Conservation (phyloP, 805 yeast genomes). For the Saccharomycopsis capsularis region DNA sequence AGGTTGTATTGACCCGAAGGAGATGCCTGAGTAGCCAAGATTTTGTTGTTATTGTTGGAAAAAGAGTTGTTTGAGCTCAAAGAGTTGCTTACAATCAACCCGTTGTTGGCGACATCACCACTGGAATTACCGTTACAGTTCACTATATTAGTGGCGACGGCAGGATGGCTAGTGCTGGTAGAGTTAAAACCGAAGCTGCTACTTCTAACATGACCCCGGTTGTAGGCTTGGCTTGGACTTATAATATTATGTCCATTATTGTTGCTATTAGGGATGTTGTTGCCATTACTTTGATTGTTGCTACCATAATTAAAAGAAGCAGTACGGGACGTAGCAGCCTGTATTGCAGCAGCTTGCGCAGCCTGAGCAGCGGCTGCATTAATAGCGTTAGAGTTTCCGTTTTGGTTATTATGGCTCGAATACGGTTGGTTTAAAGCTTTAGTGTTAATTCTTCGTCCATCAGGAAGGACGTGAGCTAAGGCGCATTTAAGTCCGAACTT, state of each 20-base stretch:
- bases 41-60: background rate
- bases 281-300: background rate
- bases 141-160: too few species aligned
- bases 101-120: too few species aligned
- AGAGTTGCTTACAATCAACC: too few species aligned
- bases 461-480: slow-evolving; percentile 82
- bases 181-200: too few species aligned
- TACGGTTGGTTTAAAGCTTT: slow-evolving; percentile 27
- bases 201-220: too few species aligned
- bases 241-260: too few species aligned
- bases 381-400: slow-evolving; percentile 23
- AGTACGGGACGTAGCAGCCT: too few species aligned
- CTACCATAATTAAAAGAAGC: too few species aligned
- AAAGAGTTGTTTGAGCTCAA: background rate
- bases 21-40: background rate
- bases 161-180: too few species aligned
- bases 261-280: background rate
- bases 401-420: slow-evolving; percentile 15
- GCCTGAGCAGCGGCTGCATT: background rate
- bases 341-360: too few species aligned
- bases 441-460: slow-evolving; percentile 74
- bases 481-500: slow-evolving; percentile 94
- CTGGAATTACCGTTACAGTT: background rate
- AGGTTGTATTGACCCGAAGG: too few species aligned
- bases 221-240: too few species aligned